Percentiles rank a stretch among this genome's conserved stretches.
phyloP scores from a whole-genome alignment of 345 rosid species.

The Populus deltoides region DNA sequence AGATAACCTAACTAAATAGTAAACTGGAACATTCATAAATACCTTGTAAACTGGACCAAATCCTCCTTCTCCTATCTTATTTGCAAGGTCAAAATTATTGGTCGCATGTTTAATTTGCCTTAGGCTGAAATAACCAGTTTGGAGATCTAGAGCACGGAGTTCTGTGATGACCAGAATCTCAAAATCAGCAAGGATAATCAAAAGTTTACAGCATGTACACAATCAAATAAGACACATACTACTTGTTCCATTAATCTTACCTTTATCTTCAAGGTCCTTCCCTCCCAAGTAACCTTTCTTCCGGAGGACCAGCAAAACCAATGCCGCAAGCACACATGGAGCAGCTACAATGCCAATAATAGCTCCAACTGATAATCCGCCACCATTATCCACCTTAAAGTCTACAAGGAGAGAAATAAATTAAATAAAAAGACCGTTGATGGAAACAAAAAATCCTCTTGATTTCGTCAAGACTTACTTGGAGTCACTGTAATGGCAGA shows the following conservation, averaged over 20 bases:
- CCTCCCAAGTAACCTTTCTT: conserved; percentile 51
- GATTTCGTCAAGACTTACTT: conserved; percentile 41
- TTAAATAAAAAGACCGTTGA: neutral
- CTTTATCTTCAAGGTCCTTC: conserved; percentile 52
- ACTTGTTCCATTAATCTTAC: conserved; percentile 26
- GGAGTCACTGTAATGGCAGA: conserved; percentile 73
- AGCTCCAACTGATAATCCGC: conserved; percentile 57
- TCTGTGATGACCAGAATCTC: conserved; percentile 30
- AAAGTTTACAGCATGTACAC: neutral
- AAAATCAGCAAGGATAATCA: neutral
- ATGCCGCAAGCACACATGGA: conserved; percentile 34
- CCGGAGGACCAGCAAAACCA: conserved; percentile 45
- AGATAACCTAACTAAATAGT: neutral
- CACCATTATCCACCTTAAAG: conserved; percentile 48
- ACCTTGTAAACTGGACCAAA: conserved; percentile 96
- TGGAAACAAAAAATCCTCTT: neutral
- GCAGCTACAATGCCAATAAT: conserved; percentile 63
- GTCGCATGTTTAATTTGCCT: conserved; percentile 76
- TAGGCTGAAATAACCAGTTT: conserved; percentile 71
- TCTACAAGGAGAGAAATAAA: conserved; percentile 35
- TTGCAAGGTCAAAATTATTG: conserved; percentile 57
- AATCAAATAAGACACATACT: neutral
- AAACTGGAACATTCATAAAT: neutral
- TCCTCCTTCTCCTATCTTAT: conserved; percentile 94
- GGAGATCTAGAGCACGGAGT: conserved; percentile 60